Percentiles rank a stretch among this genome's conserved stretches.
Evolutionary conservation across 352 stramenopile genomes (phyloP).

Genomic region (Blastocystis hominis): DNA sequence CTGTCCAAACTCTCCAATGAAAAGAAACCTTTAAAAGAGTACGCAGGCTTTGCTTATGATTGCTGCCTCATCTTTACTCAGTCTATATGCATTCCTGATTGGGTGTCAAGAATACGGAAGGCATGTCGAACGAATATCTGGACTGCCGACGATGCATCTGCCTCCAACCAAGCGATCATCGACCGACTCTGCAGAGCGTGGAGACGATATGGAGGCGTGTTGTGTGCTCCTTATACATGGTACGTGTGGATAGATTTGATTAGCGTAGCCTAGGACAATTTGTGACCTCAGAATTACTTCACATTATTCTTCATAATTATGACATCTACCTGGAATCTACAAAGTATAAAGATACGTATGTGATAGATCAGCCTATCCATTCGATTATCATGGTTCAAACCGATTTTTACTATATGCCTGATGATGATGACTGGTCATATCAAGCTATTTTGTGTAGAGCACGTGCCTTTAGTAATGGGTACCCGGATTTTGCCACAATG

Average conservation of each 20-base stretch:
- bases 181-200: neutral
- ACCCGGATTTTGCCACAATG: neutral
- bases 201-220: neutral
- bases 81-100: neutral
- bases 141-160: neutral
- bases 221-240: neutral
- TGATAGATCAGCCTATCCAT: neutral
- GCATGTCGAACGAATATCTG: neutral
- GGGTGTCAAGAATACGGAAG: neutral
- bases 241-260: neutral
- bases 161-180: neutral
- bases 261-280: neutral
- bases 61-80: slow-evolving; percentile 16
- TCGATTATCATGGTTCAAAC: neutral
- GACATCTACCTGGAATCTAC: neutral
- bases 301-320: slow-evolving; percentile 25
- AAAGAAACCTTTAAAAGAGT: neutral
- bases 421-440: neutral
- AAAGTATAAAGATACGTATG: neutral
- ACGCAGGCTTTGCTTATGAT: too few relatives aligned
- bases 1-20: neutral
- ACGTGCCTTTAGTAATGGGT: neutral
- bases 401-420: neutral
- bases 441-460: too few relatives aligned
- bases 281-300: neutral